Base-by-base conservation (phyloP, 805 yeast genomes). In the Metschnikowia sp. region DNA sequence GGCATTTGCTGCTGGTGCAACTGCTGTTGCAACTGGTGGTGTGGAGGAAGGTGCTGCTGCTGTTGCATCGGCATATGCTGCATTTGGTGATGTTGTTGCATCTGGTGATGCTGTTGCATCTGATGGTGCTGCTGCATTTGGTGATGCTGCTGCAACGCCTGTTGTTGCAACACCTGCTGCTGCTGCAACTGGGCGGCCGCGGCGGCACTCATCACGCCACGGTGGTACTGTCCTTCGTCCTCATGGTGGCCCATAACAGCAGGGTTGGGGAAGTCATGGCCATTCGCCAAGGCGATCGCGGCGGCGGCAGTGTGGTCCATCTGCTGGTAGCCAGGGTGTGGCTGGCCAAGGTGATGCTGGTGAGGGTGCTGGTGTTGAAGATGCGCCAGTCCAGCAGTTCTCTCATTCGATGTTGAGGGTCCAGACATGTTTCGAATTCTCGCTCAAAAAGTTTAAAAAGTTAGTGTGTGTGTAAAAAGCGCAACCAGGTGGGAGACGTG, bases 281-380 rank as follows among this genome's bases (percentile, higher is more conserved):
- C 53, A 29, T 54, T 52, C 26, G 59, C 57, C 51, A 54, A 48
- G 9, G 59, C 59, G 39, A 55, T 55, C 39, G 59, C 59, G 7
- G 59, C 59, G n/a, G 59, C 59, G 4, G 59, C 49, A 19, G 57
- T 55, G 43, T 55, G 59, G 53, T 55, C 59, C 56, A 55, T 47
- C 26, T 45, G 59, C 32, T 52, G 58, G 50, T 54, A 55, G 32
- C 44, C 54, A 13, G 51, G 53, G 51, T 55, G 59, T 41, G 50
- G 51, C 36, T 48, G 57, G 34, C 52, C 52, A 36, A 49, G 45
- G 44, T 52, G 51, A 39, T 50, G 58, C 40, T 50, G 57, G 44
- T 50, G 53, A 34, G 44, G 50, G 51, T 39, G 51, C 32, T 39
- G 47, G 32, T 41, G 49, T 26, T 45, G 52, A 28, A 45, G 22